These are phyloP conservation scores for Raphanus raphanistrum DNA, from an alignment of 345 rosid genomes.

Conservation along the genomic window DNA sequence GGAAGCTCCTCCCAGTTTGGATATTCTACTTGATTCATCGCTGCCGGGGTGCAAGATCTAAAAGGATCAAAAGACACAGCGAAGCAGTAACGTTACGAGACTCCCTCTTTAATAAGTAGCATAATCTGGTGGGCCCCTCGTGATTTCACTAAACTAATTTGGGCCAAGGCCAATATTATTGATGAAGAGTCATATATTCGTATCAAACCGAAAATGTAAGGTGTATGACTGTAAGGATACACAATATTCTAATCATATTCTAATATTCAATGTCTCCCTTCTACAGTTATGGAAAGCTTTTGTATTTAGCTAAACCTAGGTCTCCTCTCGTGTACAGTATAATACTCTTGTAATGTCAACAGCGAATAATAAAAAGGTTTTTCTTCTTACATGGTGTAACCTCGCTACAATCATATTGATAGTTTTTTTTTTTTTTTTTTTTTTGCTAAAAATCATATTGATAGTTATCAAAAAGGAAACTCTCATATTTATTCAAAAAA, in stretches of 20 bases:
- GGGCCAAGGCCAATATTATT: not conserved
- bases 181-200: not conserved
- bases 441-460: no score
- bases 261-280: no score
- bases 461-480: not conserved
- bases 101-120: not conserved
- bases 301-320: no score
- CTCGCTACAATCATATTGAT: not conserved
- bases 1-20: not conserved
- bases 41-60: not conserved
- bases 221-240: no score
- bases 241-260: no score
- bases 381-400: no score
- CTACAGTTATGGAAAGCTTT: no score
- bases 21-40: not conserved
- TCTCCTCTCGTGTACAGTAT: no score
- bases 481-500: not conserved
- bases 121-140: not conserved
- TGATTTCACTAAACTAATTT: not conserved
- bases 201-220: no score
- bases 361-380: no score
- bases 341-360: no score
- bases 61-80: not conserved
- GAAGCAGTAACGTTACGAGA: not conserved
- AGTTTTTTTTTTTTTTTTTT: no score